phyloP scores from a whole-genome alignment of 1,284 basidiomycete genomes.

The Omphalotus olearius region DNA sequence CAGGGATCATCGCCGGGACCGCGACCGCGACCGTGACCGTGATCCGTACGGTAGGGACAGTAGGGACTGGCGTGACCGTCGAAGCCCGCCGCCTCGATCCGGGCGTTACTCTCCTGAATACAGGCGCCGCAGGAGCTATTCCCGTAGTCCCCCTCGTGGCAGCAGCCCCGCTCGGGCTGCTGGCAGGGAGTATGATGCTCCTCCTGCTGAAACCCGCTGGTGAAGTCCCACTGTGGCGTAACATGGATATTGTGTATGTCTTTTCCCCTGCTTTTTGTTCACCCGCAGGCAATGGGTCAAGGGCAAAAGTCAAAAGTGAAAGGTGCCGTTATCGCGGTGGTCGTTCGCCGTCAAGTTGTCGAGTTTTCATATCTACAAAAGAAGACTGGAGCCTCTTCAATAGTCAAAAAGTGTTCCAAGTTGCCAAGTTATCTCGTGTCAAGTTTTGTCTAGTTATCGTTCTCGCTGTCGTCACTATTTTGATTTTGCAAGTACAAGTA shows the following conservation, averaged over 20 bases:
- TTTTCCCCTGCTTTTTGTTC: background rate
- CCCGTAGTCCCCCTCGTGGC: conserved; percentile 72
- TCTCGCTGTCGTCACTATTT: conserved; percentile 27
- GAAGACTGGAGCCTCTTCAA: conserved; percentile 26
- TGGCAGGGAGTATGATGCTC: conserved; percentile 44
- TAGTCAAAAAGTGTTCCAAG: conserved; percentile 27
- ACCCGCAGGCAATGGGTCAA: conserved; percentile 15
- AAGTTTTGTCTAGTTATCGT: conserved; percentile 34
- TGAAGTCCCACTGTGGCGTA: conserved; percentile 25
- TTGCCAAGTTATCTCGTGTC: conserved; percentile 29
- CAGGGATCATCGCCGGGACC: conserved; percentile 34
- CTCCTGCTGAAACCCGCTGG: conserved; percentile 37
- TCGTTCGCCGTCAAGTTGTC: conserved; percentile 1
- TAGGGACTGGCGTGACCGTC: conserved; percentile 55
- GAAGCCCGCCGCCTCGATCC: conserved; percentile 57
- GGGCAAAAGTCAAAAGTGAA: conserved; percentile 9
- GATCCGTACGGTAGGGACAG: conserved; percentile 43
- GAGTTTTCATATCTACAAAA: conserved; percentile 25
- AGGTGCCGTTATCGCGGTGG: conserved; percentile 1
- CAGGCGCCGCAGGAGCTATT: conserved; percentile 69
- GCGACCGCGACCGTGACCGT: conserved; percentile 52
- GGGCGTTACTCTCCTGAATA: conserved; percentile 73
- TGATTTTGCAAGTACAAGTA: conserved; percentile 41
- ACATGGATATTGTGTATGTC: background rate
- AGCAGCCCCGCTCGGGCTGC: conserved; percentile 52